These are phyloP conservation scores for Bjerkandera adusta DNA, from an alignment of 1,284 basidiomycete species.

Conservation along the genomic window DNA sequence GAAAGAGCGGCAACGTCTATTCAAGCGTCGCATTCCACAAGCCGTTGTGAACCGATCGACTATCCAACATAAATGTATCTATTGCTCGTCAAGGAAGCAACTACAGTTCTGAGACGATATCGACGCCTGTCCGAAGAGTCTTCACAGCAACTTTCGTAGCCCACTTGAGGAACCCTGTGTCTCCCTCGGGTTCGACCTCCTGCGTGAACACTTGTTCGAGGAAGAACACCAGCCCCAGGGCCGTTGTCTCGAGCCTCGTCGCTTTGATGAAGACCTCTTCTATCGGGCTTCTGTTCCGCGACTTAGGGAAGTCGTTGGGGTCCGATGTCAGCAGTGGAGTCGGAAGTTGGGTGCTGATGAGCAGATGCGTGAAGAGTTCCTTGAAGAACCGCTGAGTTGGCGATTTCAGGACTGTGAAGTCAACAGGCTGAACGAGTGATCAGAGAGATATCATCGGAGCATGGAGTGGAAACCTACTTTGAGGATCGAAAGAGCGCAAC, in stretches of 20 bases:
- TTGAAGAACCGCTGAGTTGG: conserved; percentile 65
- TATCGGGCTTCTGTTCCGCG: conserved; percentile 56
- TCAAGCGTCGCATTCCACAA: conserved; percentile 76
- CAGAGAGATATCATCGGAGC: background rate
- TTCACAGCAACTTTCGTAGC: conserved; percentile 64
- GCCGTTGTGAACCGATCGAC: conserved; percentile 6
- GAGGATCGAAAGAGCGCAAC: conserved; percentile 70
- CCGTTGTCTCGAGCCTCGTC: conserved; percentile 54
- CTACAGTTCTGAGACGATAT: conserved; percentile 43
- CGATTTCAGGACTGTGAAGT: conserved; percentile 74
- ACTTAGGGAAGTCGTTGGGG: conserved; percentile 36
- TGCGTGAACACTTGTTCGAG: conserved; percentile 48
- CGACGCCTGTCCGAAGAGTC: conserved; percentile 60
- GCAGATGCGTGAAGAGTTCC: conserved; percentile 64
- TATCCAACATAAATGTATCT: background rate
- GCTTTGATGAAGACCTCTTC: conserved; percentile 76
- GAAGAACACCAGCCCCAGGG: conserved; percentile 71
- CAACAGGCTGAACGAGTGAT: conserved; percentile 62
- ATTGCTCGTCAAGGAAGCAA: background rate
- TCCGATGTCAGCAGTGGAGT: conserved; percentile 56
- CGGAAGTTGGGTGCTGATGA: conserved; percentile 70
- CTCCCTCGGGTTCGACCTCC: conserved; percentile 38
- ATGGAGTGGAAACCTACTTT: conserved; percentile 54
- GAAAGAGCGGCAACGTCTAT: conserved; percentile 68
- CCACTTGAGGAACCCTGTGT: conserved; percentile 54